A percentile compares a stretch with the other conserved stretches of the same genome.
phyloP scores from a whole-genome alignment of 2,329 filamentous ascomycete genomes.

The Blumeria graminis region DNA sequence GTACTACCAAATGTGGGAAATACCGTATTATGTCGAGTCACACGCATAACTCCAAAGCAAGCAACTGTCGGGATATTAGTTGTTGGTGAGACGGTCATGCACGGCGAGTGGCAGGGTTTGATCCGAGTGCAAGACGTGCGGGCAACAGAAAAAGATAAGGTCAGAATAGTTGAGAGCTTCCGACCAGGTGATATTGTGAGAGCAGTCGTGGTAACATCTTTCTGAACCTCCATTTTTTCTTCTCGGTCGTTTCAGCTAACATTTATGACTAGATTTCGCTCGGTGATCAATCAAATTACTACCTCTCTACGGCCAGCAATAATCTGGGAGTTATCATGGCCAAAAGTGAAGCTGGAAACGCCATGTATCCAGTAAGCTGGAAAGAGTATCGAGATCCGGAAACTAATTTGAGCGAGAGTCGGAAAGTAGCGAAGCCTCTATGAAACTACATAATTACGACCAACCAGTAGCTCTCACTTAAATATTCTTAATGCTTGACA shows the following conservation, averaged over 20 bases:
- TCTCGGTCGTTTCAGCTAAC: background rate
- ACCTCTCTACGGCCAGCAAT: constrained; percentile 77
- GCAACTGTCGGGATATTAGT: constrained; percentile 70
- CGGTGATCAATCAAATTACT: constrained; percentile 87
- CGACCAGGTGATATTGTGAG: constrained; percentile 79
- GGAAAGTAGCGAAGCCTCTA: constrained; percentile 88
- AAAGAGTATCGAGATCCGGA: constrained; percentile 75
- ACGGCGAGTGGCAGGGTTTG: constrained; percentile 64
- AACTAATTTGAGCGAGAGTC: constrained; percentile 49
- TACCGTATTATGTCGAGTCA: constrained; percentile 62
- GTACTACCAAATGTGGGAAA: constrained; percentile 63
- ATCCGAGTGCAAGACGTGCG: constrained; percentile 79
- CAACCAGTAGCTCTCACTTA: too few relatives aligned
- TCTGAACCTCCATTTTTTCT: background rate
- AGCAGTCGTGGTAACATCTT: constrained; percentile 41
- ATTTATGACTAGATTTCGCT: constrained; percentile 50
- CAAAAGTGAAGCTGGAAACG: constrained; percentile 62
- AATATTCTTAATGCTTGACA: too few relatives aligned
- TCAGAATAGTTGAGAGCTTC: constrained; percentile 77
- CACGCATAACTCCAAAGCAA: constrained; percentile 63
- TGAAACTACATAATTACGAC: constrained; percentile 15
- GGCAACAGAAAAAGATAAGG: constrained; percentile 86
- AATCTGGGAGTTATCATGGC: constrained; percentile 88
- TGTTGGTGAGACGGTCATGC: constrained; percentile 45
- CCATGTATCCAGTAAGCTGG: constrained; percentile 88